These are phyloP conservation scores for Kernera saxatilis DNA, from an alignment of 345 rosid genomes.

Conservation along the genomic window DNA sequence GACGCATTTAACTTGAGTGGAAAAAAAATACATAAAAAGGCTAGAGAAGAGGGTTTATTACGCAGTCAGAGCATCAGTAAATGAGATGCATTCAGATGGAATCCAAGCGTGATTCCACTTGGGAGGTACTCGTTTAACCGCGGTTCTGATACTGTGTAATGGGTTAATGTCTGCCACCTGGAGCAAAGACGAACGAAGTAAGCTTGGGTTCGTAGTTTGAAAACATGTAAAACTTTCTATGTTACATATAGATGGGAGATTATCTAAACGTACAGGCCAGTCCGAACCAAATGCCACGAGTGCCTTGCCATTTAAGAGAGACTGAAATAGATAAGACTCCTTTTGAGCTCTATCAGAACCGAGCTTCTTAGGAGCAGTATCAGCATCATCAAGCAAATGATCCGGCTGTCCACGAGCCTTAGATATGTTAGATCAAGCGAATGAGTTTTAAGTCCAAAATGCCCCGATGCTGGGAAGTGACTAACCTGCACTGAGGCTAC, in stretches of 20 bases:
- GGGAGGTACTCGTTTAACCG: conserved; percentile 68
- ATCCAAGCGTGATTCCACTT: conserved; percentile 74
- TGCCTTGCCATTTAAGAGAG: conserved; percentile 58
- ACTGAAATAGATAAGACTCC: conserved; percentile 58
- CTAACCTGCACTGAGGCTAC: conserved; percentile 84
- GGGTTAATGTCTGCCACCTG: conserved; percentile 75
- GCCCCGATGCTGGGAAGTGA: background rate
- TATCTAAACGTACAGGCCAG: conserved; percentile 75
- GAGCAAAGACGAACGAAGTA: background rate
- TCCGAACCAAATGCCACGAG: conserved; percentile 83
- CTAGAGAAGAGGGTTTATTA: conserved; percentile 35
- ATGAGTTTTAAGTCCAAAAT: background rate
- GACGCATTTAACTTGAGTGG: background rate
- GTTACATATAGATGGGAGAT: background rate
- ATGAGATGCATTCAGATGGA: conserved; percentile 63
- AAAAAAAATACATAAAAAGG: background rate
- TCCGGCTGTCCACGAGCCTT: conserved; percentile 59
- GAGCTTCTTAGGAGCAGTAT: conserved; percentile 59
- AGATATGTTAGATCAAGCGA: conserved; percentile 1
- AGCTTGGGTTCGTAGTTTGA: background rate
- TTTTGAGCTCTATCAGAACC: conserved; percentile 65
- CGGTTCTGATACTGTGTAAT: conserved; percentile 55
- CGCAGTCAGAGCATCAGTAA: conserved; percentile 60
- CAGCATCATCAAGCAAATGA: conserved; percentile 85
- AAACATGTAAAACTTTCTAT: background rate